Conservation (phyloP, 2,329 filamentous ascomycete genomes). For the Verticillium nubilum region DNA sequence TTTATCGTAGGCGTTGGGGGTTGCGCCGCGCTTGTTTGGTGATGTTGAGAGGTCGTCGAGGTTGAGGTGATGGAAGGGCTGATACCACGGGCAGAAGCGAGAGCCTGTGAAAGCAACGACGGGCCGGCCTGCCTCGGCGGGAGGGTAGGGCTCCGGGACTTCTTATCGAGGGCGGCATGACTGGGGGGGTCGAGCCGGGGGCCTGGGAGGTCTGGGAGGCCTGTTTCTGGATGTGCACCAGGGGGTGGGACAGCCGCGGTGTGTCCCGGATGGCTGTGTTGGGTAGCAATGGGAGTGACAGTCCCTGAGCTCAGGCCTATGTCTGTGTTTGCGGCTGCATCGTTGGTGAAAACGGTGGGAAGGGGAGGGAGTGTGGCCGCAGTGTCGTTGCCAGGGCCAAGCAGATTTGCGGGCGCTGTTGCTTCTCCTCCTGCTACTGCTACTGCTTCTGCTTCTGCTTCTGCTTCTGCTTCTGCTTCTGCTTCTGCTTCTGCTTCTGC, state of each 20-base stretch:
- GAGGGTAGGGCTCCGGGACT: slow-evolving; percentile 35
- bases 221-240: slow-evolving; percentile 10
- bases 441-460: slow-evolving; percentile 4
- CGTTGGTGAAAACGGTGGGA: neutral
- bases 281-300: slow-evolving; percentile 1
- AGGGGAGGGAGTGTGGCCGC: slow-evolving; percentile 2
- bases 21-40: slow-evolving; percentile 5
- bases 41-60: neutral
- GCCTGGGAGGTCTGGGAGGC: neutral
- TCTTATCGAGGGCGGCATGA: slow-evolving; percentile 40
- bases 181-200: slow-evolving; percentile 13
- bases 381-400: neutral
- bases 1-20: slow-evolving; percentile 5
- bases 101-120: slow-evolving; percentile 51
- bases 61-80: neutral
- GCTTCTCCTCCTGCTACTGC: neutral
- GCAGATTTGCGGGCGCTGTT: neutral
- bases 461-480: slow-evolving; percentile 3
- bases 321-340: neutral
- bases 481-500: slow-evolving; percentile 2
- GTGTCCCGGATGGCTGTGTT: neutral
- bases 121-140: slow-evolving; percentile 38
- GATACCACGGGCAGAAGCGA: slow-evolving; percentile 54
- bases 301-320: slow-evolving; percentile 2
- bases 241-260: slow-evolving; percentile 8